Base-by-base conservation (phyloP, 2,329 filamentous ascomycete genomes). In the Colletotrichum incanum region DNA sequence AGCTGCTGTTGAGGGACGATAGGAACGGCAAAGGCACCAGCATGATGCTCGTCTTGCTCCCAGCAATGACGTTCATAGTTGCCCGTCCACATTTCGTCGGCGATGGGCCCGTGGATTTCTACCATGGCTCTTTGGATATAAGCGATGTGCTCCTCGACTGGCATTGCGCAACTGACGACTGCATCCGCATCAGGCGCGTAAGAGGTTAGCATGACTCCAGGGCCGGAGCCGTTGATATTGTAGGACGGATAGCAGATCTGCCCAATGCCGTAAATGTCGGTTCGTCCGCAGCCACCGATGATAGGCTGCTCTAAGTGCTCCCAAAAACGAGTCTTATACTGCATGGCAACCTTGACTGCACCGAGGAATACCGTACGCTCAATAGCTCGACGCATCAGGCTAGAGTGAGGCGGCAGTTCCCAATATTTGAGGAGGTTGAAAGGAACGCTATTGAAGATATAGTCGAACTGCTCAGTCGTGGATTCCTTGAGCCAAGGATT, bases 11-110 rank as follows among this genome's bases (percentile, higher is more conserved):
- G 89, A 0, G 85, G 85, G 1, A 88, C 82, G 0, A 82, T 78
- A 0, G 89, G 88, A 34, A 80, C 76, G 0, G 86, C 84, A 86
- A 88, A 92, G 2, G 87, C 86, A 31, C 88, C 89, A 1, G 86
- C 87, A 71, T 90, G 86, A 67, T 88, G 85, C 74, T 88, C 85
- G 54, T 91, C 86, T 1, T 83, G 76, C 69, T 88, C 84, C 89
- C 89, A 91, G 77, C 89, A 91, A 55, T 87, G 86, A 0, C 89
- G 84, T n/a, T 88, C 84, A 71, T 86, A 90, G 73, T 84, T 82
- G 4, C 89, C 90, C 0, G 88, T 91, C 75, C 84, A 92, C 74
- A 91, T 85, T 65, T 90, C 84, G 0, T 82, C 76, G 0, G 59
- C 78, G 18, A 71, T 45, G 4, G 68, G 64, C 65, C 89, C 88